phyloP scores from a whole-genome alignment of 2,329 filamentous ascomycete genomes.

The Aspergillus tubingensis region DNA sequence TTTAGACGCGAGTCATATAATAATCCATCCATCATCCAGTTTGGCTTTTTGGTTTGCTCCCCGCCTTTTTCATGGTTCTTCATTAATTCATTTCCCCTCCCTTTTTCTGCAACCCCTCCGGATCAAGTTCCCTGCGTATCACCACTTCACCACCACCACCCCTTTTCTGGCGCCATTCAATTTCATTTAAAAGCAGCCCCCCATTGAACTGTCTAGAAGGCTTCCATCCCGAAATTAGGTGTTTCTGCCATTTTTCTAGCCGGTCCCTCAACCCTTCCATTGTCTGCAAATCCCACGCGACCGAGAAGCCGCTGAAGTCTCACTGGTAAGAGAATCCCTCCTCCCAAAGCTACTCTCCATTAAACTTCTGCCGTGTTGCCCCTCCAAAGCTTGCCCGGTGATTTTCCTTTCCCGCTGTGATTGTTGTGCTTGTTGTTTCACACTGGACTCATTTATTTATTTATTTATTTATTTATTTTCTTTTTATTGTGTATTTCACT shows the following conservation, averaged over 20 bases:
- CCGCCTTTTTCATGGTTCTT: constrained; percentile 14
- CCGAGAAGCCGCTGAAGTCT: neutral
- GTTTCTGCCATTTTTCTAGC: neutral
- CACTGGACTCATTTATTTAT: neutral
- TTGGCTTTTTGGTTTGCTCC: constrained; percentile 8
- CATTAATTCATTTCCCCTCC: neutral
- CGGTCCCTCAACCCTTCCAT: neutral
- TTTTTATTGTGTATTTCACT: too few species aligned
- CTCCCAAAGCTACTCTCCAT: constrained; percentile 2
- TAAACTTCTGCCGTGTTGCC: constrained; percentile 11
- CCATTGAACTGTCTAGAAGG: constrained; percentile 6
- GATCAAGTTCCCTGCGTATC: constrained; percentile 10
- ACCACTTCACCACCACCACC: neutral
- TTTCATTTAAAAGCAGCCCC: neutral
- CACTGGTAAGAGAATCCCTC: neutral
- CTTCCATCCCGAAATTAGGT: neutral
- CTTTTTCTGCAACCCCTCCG: constrained; percentile 16
- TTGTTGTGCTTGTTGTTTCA: neutral
- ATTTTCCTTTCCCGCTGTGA: neutral
- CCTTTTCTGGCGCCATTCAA: constrained; percentile 12
- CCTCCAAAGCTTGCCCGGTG: constrained; percentile 17
- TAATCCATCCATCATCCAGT: constrained; percentile 1
- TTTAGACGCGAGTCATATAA: too few species aligned
- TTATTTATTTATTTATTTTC: too few species aligned
- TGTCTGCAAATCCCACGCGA: constrained; percentile 13